Evolutionary conservation across 176 grass and related monocot genomes (phyloP).

Genomic region (Rhynchospora tenuis): DNA sequence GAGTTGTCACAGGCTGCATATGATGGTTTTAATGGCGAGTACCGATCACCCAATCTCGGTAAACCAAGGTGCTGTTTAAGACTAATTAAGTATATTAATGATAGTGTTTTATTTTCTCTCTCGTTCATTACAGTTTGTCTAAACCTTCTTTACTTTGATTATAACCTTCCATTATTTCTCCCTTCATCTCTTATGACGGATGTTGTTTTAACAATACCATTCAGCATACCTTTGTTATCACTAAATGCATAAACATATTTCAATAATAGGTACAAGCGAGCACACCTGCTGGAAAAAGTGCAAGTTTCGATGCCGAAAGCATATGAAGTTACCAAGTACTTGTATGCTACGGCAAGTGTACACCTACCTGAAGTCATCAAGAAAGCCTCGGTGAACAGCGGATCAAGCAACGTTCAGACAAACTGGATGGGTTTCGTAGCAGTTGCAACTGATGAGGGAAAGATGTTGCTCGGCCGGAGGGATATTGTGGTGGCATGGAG

Average conservation of each 20-base stretch:
- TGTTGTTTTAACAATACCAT: background rate
- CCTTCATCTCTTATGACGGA: no score
- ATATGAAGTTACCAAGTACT: conserved; percentile 55
- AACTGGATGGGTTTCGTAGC: conserved; percentile 89
- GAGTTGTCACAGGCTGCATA: conserved; percentile 59
- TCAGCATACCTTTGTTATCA: no score
- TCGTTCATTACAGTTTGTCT: background rate
- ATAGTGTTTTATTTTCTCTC: background rate
- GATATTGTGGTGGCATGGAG: conserved; percentile 82
- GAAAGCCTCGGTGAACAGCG: background rate
- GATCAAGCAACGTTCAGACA: conserved; percentile 34
- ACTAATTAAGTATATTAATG: background rate
- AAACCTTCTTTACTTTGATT: background rate
- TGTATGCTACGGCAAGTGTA: conserved; percentile 62
- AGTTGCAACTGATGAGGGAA: conserved; percentile 60
- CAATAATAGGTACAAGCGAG: background rate
- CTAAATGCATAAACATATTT: no score
- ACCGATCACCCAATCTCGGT: conserved; percentile 43
- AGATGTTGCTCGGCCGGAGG: conserved; percentile 49
- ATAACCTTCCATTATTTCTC: background rate
- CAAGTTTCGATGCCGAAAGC: conserved; percentile 23
- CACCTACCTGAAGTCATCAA: conserved; percentile 29
- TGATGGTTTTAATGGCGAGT: conserved; percentile 59
- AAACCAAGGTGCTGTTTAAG: conserved; percentile 35
- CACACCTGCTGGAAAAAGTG: conserved; percentile 33